Conservation (phyloP, 2,329 filamentous ascomycete genomes). For the Aspergillus arachidicola region DNA sequence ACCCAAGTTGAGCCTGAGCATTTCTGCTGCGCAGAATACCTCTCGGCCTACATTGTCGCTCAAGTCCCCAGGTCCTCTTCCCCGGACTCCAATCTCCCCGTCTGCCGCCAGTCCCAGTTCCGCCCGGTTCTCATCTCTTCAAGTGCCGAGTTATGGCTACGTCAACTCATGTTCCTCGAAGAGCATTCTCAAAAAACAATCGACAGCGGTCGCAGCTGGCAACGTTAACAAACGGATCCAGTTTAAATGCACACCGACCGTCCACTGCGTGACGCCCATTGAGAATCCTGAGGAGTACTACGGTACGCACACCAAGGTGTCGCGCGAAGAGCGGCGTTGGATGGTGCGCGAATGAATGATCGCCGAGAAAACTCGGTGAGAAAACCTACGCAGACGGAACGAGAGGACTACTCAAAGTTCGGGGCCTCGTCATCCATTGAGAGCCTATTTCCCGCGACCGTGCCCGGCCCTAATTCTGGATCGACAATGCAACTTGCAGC, state of each 20-base stretch:
- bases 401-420: neutral
- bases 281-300: slow-evolving; percentile 53
- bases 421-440: neutral
- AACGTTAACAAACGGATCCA: slow-evolving; percentile 42
- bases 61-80: slow-evolving; percentile 44
- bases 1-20: slow-evolving; percentile 52
- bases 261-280: slow-evolving; percentile 52
- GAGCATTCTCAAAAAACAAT: slow-evolving; percentile 52
- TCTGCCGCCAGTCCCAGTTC: slow-evolving; percentile 44
- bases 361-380: neutral
- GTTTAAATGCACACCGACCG: slow-evolving; percentile 47
- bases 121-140: slow-evolving; percentile 45
- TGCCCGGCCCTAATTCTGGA: slow-evolving; percentile 11
- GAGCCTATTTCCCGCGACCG: neutral
- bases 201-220: slow-evolving; percentile 18
- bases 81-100: slow-evolving; percentile 48
- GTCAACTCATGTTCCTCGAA: slow-evolving; percentile 48
- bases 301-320: slow-evolving; percentile 49
- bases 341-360: slow-evolving; percentile 37
- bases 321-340: slow-evolving; percentile 51
- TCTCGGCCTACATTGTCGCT: slow-evolving; percentile 44
- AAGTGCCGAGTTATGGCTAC: slow-evolving; percentile 46
- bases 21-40: slow-evolving; percentile 40
- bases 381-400: slow-evolving; percentile 1
- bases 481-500: slow-evolving; percentile 7